Evolutionary conservation across 768 basidiomycete genomes (phyloP).

Genomic region (Calocybe cyanea): DNA sequence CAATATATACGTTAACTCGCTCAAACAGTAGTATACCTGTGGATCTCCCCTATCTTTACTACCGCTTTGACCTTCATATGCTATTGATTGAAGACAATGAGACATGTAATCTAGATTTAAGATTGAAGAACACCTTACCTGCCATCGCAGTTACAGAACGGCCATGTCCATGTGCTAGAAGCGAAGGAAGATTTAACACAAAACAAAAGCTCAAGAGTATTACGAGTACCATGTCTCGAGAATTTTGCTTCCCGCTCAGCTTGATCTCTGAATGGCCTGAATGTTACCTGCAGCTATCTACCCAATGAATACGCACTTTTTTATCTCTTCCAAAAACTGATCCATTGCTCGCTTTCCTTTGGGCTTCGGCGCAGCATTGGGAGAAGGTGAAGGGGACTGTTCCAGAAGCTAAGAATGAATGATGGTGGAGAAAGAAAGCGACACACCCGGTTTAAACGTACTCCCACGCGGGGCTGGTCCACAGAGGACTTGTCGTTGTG

Average conservation of each 20-base stretch:
- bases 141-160: constrained; percentile 91
- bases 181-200: constrained; percentile 2
- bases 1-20: not conserved
- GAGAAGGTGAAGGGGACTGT: constrained; percentile 59
- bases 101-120: not conserved
- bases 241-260: constrained; percentile 86
- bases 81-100: constrained; percentile 33
- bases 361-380: constrained; percentile 52
- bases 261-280: constrained; percentile 67
- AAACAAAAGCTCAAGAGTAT: not conserved
- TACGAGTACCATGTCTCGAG: constrained; percentile 54
- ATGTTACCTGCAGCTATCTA: constrained; percentile 5
- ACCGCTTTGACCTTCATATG: constrained; percentile 88
- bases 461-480: constrained; percentile 11
- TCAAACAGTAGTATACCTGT: constrained; percentile 45
- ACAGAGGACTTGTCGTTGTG: constrained; percentile 30
- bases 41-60: constrained; percentile 88
- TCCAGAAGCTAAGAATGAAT: not conserved
- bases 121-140: constrained; percentile 47
- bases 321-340: constrained; percentile 93
- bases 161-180: constrained; percentile 50
- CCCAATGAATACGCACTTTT: constrained; percentile 50
- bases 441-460: constrained; percentile 14
- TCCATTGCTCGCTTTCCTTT: constrained; percentile 98
- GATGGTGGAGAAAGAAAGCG: not conserved